Percentiles rank a stretch among this genome's conserved stretches.
phyloP scores from a whole-genome alignment of 352 stramenopile species.

The Pythium aristosporum region DNA sequence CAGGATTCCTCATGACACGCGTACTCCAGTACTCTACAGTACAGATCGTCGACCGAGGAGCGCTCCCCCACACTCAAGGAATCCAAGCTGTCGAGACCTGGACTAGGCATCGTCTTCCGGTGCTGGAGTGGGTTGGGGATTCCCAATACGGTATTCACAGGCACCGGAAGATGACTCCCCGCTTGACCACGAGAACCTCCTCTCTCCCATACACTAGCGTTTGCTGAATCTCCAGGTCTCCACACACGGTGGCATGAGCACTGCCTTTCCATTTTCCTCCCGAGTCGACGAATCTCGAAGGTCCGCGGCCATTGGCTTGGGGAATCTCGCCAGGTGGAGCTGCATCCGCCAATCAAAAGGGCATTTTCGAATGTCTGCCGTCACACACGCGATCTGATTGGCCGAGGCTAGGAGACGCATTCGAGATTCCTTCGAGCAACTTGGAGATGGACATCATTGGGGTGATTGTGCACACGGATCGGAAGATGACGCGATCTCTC shows the following conservation, averaged over 20 bases:
- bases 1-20: too few relatives aligned
- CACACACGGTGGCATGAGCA: not conserved
- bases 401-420: not conserved
- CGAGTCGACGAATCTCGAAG: conserved; percentile 17
- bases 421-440: conserved; percentile 9
- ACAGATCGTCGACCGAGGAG: too few relatives aligned
- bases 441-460: not conserved
- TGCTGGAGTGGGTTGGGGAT: too few relatives aligned
- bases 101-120: too few relatives aligned
- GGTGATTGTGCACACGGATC: not conserved
- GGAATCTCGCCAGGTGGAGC: not conserved
- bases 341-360: conserved; percentile 18
- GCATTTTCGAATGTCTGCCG: not conserved
- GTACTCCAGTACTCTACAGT: too few relatives aligned
- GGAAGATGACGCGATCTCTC: conserved; percentile 6
- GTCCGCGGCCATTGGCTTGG: conserved; percentile 3
- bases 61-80: too few relatives aligned
- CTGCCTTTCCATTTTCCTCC: not conserved
- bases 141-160: too few relatives aligned
- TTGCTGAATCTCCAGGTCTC: too few relatives aligned
- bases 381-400: conserved; percentile 16
- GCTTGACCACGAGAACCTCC: too few relatives aligned
- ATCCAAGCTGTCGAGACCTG: too few relatives aligned
- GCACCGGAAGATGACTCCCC: too few relatives aligned
- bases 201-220: too few relatives aligned